Evolutionary conservation across 2,329 filamentous ascomycete genomes (phyloP), one percentile per base, ranked within the genome.

Genomic region (Calonectria pseudoreteaudii): DNA sequence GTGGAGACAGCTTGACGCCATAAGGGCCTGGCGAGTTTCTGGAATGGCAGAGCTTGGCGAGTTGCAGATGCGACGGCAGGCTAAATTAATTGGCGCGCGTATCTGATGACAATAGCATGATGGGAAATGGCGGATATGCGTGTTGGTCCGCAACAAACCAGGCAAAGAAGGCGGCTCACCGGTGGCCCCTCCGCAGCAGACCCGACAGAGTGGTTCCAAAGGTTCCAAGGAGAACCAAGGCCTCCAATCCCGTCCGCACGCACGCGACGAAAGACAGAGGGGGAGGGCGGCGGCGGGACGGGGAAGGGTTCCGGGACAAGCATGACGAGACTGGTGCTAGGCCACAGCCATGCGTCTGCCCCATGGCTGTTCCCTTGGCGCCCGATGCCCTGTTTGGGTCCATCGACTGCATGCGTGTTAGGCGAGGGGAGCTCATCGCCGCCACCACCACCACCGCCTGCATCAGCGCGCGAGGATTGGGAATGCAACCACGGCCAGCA

Each of bases 121-220:
- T 60, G 31, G 56, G 56, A 36, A 14, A 36, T 26, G 30, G 30
- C 23, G 26, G 53, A 26, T 58, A 23, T 60, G 56, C 56, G 31
- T 60, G 56, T 60, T 60, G 56, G 56, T 38, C 23, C n/a, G 56
- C 34, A 26, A 38, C 56, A 60, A n/a, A 38, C 56, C 31, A 47
- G 38, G 66, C 26, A 60, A 47, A 58, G 47, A 44, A n/a, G n/a
- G 56, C 56, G 56, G 31, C 56, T 60, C 56, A 38, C 30, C n/a
- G 34, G 56, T 38, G 31, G 56, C 52, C 52, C 52, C 50, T 56
- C 52, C 52, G 52, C 52, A 30, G 20, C 52, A 56, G 52, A 78
- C 77, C 80, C 80, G 76, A 78, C 77, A 75, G 78, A 74, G 36
- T 75, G 80, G 80, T 80, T 79, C 76, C 34, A 36, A 38, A 60